phyloP scores from a whole-genome alignment of 768 basidiomycete genomes.

The Pisolithus microcarpus region DNA sequence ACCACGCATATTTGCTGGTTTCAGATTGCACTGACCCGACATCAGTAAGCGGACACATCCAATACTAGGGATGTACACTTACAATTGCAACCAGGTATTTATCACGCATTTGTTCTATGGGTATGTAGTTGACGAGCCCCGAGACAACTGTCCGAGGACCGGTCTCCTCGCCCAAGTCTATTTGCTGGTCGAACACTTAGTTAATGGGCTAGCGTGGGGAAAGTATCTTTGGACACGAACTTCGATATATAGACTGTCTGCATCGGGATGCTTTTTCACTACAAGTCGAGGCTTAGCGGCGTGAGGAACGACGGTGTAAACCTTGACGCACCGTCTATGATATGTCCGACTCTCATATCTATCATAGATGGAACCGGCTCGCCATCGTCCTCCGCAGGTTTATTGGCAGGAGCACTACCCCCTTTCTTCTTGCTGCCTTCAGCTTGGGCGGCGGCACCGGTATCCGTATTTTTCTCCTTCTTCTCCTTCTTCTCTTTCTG shows the following conservation, averaged over 20 bases:
- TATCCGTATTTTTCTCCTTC: conserved; percentile 28
- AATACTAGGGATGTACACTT: conserved; percentile 16
- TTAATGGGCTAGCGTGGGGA: background rate
- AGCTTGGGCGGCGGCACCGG: conserved; percentile 5
- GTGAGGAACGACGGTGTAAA: background rate
- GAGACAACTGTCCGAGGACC: conserved; percentile 96
- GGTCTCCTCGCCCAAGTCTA: conserved; percentile 90
- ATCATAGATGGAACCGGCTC: conserved; percentile 94
- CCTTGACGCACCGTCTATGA: conserved; percentile 67
- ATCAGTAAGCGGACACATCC: background rate
- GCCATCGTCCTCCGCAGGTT: conserved; percentile 52
- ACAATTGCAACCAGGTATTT: conserved; percentile 81
- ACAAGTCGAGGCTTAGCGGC: conserved; percentile 4
- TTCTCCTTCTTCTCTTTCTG: conserved; percentile 53
- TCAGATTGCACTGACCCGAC: conserved; percentile 70
- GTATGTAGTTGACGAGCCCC: conserved; percentile 92
- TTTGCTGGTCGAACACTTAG: conserved; percentile 54
- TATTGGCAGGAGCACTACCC: conserved; percentile 16
- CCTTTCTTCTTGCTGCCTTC: conserved; percentile 25
- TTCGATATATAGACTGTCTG: conserved; percentile 96
- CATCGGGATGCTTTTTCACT: conserved; percentile 97
- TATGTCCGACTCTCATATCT: conserved; percentile 89
- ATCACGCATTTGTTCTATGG: conserved; percentile 88
- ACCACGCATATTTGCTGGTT: conserved; percentile 95
- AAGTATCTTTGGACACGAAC: conserved; percentile 29